These are phyloP conservation scores for Westerdykella sp. DNA, from an alignment of 2,329 filamentous ascomycete genomes.

Conservation along the genomic window DNA sequence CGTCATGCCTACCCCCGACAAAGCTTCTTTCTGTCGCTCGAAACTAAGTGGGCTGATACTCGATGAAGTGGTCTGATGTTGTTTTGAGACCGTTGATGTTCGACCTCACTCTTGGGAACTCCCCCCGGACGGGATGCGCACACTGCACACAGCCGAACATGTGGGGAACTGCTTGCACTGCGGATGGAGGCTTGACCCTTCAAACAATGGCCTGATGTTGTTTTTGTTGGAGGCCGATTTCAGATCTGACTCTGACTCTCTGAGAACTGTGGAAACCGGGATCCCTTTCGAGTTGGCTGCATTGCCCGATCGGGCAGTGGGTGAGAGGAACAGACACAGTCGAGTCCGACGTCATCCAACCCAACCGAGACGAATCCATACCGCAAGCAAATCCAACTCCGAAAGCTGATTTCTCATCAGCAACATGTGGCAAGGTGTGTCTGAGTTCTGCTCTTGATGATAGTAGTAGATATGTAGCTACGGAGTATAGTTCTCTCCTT, in stretches of 20 bases:
- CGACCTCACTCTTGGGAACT: background rate
- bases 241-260: too few relatives aligned
- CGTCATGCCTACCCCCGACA: constrained; percentile 1
- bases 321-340: background rate
- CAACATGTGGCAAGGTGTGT: too few relatives aligned
- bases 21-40: constrained; percentile 10
- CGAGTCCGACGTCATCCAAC: too few relatives aligned
- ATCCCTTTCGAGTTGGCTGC: background rate
- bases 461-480: too few relatives aligned
- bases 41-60: constrained; percentile 17
- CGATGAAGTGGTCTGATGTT: constrained; percentile 6
- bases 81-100: constrained; percentile 5
- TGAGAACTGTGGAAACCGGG: too few relatives aligned
- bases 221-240: constrained; percentile 7
- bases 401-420: too few relatives aligned
- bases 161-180: constrained; percentile 1
- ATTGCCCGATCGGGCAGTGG: background rate
- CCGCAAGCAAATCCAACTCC: too few relatives aligned
- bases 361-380: too few relatives aligned
- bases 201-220: constrained; percentile 27
- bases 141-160: constrained; percentile 1
- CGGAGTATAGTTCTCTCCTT: too few relatives aligned
- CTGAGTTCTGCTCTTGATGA: too few relatives aligned
- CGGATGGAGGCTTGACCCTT: background rate
- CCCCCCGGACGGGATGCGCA: background rate